These are phyloP conservation scores for Neofusicoccum ribis DNA, from an alignment of 2,329 filamentous ascomycete genomes.

Conservation along the genomic window DNA sequence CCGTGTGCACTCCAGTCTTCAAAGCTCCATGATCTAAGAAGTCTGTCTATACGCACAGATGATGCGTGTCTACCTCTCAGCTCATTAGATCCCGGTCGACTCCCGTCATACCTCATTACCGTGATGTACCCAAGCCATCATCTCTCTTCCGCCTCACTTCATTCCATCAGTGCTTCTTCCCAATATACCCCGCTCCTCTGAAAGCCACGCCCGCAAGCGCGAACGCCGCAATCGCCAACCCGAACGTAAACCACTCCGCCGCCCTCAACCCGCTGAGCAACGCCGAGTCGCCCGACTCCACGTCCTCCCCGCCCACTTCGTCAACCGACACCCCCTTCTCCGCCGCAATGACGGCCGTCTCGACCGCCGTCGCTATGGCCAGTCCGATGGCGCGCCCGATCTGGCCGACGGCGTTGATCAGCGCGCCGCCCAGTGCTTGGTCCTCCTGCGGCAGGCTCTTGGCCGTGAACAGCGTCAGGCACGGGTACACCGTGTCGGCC, in stretches of 20 bases:
- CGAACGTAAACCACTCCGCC: constrained; percentile 12
- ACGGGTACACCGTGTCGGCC: constrained; percentile 65
- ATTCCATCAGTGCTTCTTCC: constrained; percentile 18
- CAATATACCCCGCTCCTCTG: constrained; percentile 29
- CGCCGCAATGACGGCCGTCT: constrained; percentile 59
- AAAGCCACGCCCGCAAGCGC: constrained; percentile 24
- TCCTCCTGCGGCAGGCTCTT: constrained; percentile 60
- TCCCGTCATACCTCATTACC: neutral
- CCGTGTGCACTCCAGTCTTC: too few relatives aligned
- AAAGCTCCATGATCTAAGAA: too few relatives aligned
- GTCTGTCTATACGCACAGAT: too few relatives aligned
- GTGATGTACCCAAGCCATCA: neutral
- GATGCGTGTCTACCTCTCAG: too few relatives aligned
- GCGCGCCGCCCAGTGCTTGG: constrained; percentile 64
- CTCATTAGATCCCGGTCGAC: neutral
- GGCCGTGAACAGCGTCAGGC: constrained; percentile 63
- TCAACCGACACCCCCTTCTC: constrained; percentile 38
- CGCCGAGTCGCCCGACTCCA: constrained; percentile 21
- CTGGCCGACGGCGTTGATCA: constrained; percentile 65
- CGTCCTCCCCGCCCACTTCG: constrained; percentile 23
- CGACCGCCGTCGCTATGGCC: constrained; percentile 62
- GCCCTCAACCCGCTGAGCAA: constrained; percentile 31
- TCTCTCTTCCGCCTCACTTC: too few relatives aligned
- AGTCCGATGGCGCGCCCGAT: constrained; percentile 63
- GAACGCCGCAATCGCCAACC: neutral